phyloP scores from a whole-genome alignment of 768 basidiomycete species.

The Royoungia palumana region DNA sequence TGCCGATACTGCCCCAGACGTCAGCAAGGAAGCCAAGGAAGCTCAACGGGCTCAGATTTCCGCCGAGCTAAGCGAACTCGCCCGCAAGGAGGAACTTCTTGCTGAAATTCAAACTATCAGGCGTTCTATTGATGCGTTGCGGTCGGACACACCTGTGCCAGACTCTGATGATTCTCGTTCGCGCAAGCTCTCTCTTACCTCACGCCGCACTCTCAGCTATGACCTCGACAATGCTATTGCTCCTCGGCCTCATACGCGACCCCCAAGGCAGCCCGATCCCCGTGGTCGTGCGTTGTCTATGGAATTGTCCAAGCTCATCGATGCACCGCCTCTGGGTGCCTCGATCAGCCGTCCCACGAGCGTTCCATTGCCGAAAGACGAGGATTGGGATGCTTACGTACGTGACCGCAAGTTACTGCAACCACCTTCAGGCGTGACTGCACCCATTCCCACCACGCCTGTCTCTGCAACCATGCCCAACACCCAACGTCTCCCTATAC shows the following conservation, averaged over 20 bases:
- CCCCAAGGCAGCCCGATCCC: constrained; percentile 66
- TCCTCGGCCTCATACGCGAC: constrained; percentile 59
- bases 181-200: constrained; percentile 61
- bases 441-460: constrained; percentile 70
- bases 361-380: constrained; percentile 59
- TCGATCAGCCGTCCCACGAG: constrained; percentile 69
- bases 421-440: constrained; percentile 75
- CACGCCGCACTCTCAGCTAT: constrained; percentile 64
- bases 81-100: constrained; percentile 67
- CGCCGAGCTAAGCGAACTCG: constrained; percentile 49
- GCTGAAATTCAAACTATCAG: constrained; percentile 79
- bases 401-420: constrained; percentile 81
- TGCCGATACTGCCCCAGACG: constrained; percentile 37
- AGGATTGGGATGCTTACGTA: constrained; percentile 87
- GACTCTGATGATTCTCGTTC: constrained; percentile 56
- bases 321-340: constrained; percentile 44
- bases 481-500: constrained; percentile 49
- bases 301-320: constrained; percentile 54
- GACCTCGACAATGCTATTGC: constrained; percentile 56
- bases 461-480: constrained; percentile 32
- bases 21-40: constrained; percentile 29
- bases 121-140: constrained; percentile 71
- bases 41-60: constrained; percentile 36
- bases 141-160: constrained; percentile 58
- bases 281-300: constrained; percentile 69